Evolutionary conservation across 768 basidiomycete genomes (phyloP).

Genomic region (Termitomyces sp.): DNA sequence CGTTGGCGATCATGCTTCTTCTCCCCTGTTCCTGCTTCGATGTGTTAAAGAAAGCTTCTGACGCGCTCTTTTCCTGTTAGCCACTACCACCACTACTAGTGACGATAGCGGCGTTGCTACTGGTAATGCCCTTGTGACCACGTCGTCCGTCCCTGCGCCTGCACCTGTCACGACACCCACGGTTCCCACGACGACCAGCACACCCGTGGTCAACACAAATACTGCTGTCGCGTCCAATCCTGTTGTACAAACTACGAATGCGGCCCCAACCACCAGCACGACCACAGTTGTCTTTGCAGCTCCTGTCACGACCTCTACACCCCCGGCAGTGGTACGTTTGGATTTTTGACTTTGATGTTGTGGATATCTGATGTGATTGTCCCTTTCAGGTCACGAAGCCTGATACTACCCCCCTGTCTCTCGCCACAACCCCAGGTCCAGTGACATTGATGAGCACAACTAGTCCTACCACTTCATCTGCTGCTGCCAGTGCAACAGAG

Average conservation of each 20-base stretch:
- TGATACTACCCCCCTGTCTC: not conserved
- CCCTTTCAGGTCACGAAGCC: slow-evolving; percentile 3
- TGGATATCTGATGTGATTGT: not conserved
- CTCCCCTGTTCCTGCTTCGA: not conserved
- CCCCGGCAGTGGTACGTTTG: not conserved
- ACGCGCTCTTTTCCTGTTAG: not conserved
- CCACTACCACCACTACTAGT: not conserved
- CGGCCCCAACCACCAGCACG: slow-evolving; percentile 1
- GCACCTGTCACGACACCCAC: not conserved
- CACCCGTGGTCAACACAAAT: not conserved
- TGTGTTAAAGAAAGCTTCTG: not conserved
- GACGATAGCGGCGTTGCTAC: not conserved
- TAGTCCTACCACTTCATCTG: slow-evolving; percentile 4
- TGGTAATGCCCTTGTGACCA: not conserved
- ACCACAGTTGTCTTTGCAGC: not conserved
- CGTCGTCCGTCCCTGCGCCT: not conserved
- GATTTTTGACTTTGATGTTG: not conserved
- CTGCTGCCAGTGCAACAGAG: slow-evolving; percentile 14
- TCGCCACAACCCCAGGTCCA: not conserved
- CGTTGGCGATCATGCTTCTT: not conserved
- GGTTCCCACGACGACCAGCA: not conserved
- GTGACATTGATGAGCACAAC: not conserved
- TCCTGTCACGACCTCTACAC: not conserved
- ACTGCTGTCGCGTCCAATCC: not conserved
- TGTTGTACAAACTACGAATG: not conserved